Base-by-base conservation (phyloP, 2,329 filamentous ascomycete species). In the Exophiala bonariae region DNA sequence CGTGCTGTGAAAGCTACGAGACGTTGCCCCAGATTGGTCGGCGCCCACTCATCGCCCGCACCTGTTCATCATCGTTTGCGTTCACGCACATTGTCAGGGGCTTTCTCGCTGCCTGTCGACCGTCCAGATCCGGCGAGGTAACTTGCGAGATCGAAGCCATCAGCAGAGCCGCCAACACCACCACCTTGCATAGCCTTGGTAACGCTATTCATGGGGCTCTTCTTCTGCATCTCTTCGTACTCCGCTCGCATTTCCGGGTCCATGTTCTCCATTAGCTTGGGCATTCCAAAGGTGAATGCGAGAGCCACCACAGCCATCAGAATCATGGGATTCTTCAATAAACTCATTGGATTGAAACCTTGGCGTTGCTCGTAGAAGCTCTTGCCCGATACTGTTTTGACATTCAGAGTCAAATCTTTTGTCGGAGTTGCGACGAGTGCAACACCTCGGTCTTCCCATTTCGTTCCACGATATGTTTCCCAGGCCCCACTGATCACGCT, bases 241-340 rank as follows among this genome's bases (percentile, higher is more conserved):
- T 97, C 93, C 60, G 88, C 89, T 61, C 85, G 85, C 72, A 89
- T 87, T 69, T 99, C 93, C n/a, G 89, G 89, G 66, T 97, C 93
- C 91, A 99, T 96, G 66, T 93, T 96, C 41, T 97, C 91, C 74
- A 97, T 83, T 46, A 99, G 69, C 69, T 96, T 93, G 11, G 93
- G 93, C 87, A 97, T 89, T 57, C 91, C 91, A 61, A 97, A 79
- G 54, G 96, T 90, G 57, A 96, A 75, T 4, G 74, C 84, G 74
- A 96, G 82, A 52, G 85, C 89, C 31, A 93, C 83, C 26, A 95
- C 70, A 3, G 86, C 90, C 75, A 99, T 86, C 51, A 99, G 78
- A 55, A 97, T 96, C 90, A 97, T 97, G 3, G 93, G 93, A 65
- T 89, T 96, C 75, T 93, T 93, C 61, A 96, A 76, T 46, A 96